Evolutionary conservation across 148 eudicot species (phyloP).

Genomic region (Suaeda aralocaspica): DNA sequence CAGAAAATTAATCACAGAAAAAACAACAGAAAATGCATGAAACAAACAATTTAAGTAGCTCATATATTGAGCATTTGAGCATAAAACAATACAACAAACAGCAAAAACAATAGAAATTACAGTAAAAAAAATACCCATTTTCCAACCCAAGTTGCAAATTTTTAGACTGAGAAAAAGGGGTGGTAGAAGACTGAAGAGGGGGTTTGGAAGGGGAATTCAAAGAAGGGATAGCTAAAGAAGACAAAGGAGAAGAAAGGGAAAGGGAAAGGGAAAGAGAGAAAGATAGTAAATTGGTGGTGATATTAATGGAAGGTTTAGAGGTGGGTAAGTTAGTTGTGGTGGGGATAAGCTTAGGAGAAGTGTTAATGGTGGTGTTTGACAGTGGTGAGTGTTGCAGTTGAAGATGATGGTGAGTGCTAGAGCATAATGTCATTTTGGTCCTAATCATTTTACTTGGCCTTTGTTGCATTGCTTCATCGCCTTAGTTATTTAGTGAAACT

Average conservation of each 20-base stretch:
- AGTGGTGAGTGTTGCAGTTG: not conserved
- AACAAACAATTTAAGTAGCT: too few species aligned
- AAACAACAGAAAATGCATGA: not conserved
- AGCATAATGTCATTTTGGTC: slow-evolving; percentile 9
- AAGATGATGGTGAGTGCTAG: slow-evolving; percentile 13
- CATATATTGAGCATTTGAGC: too few species aligned
- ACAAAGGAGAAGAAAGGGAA: slow-evolving; percentile 52
- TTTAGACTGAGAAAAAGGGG: slow-evolving; percentile 89
- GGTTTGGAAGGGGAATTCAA: slow-evolving; percentile 39
- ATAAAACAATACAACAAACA: too few species aligned
- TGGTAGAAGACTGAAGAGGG: slow-evolving; percentile 40
- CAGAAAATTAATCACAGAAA: slow-evolving; percentile 4
- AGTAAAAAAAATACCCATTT: slow-evolving; percentile 57
- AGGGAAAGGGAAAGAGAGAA: slow-evolving; percentile 59
- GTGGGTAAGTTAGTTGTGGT: slow-evolving; percentile 4
- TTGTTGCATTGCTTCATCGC: too few species aligned
- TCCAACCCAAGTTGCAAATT: slow-evolving; percentile 77
- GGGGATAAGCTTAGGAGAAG: slow-evolving; percentile 27
- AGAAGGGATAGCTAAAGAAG: slow-evolving; percentile 65
- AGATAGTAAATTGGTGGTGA: slow-evolving; percentile 44
- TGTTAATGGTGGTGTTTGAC: slow-evolving; percentile 3
- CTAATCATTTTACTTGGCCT: too few species aligned
- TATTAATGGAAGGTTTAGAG: slow-evolving; percentile 13
- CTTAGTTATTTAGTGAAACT: too few species aligned
- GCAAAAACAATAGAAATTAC: not conserved